Evolutionary conservation across 179 eudicot species (phyloP).

Genomic region (Spinacia oleracea): DNA sequence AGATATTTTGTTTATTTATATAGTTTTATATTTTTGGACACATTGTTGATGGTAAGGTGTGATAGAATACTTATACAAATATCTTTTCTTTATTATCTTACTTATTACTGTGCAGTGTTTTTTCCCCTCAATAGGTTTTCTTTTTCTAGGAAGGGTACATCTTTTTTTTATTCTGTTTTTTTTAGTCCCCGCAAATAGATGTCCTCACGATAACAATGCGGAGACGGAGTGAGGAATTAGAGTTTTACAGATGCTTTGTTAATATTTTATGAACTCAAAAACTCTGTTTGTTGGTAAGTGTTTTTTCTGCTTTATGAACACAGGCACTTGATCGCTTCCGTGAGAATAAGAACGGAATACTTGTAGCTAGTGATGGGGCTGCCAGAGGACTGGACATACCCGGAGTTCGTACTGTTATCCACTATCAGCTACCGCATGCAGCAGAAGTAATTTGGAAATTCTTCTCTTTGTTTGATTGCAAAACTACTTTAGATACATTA

Average conservation of each 20-base stretch:
- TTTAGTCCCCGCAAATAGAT: no score
- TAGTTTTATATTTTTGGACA: neutral
- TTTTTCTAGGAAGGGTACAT: neutral
- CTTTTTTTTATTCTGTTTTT: no score
- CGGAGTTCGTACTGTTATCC: conserved; percentile 91
- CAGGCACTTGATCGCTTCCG: conserved; percentile 97
- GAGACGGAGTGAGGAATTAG: neutral
- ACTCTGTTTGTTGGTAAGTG: neutral
- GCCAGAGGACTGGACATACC: conserved; percentile 96
- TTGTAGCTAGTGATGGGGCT: conserved; percentile 89
- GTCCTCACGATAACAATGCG: neutral
- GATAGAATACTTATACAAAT: neutral
- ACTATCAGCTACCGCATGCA: conserved; percentile 94
- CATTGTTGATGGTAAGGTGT: neutral
- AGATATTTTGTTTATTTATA: neutral
- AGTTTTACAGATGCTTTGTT: neutral
- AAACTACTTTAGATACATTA: neutral
- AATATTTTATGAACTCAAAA: neutral
- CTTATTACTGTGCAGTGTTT: neutral
- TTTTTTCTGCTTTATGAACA: conserved; percentile 17
- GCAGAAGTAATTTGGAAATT: conserved; percentile 60
- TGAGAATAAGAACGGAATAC: conserved; percentile 66
- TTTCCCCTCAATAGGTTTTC: neutral
- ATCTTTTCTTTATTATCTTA: neutral
- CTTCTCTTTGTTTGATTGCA: neutral